A percentile compares a stretch with the other conserved stretches of the same genome.
Conservation (phyloP, 371 early-diverging fungal species). For the Mortierella sp. region DNA sequence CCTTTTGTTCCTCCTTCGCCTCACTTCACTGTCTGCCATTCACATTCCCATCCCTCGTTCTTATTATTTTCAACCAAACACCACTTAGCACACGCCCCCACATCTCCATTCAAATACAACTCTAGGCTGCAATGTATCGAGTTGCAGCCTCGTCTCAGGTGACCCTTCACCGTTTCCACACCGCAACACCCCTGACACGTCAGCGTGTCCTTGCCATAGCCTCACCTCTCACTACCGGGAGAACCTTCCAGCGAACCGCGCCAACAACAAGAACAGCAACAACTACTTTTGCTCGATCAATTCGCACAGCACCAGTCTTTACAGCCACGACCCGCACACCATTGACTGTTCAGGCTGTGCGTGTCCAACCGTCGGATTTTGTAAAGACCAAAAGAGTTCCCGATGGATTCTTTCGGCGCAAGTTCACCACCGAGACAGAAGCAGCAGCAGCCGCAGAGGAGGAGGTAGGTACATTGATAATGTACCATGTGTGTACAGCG, state of each 20-base stretch:
- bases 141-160: slow-evolving; percentile 51
- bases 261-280: neutral
- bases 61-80: neutral
- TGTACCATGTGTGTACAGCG: neutral
- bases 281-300: neutral
- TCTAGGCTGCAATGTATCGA: slow-evolving; percentile 43
- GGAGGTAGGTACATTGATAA: slow-evolving; percentile 22
- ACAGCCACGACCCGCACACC: neutral
- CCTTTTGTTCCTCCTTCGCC: neutral
- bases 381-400: slow-evolving; percentile 18
- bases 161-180: slow-evolving; percentile 22
- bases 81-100: neutral
- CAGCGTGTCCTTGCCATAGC: neutral
- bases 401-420: slow-evolving; percentile 6
- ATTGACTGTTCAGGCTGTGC: neutral
- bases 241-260: neutral
- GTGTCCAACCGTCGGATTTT: slow-evolving; percentile 6
- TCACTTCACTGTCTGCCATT: neutral
- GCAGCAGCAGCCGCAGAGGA: slow-evolving; percentile 18
- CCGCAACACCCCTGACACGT: slow-evolving; percentile 4
- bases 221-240: slow-evolving; percentile 4
- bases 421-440: slow-evolving; percentile 17
- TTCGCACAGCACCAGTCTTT: neutral
- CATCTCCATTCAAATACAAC: neutral
- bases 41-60: neutral